Conservation (phyloP, 179 eudicot genomes). For the Carnegiea gigantea region DNA sequence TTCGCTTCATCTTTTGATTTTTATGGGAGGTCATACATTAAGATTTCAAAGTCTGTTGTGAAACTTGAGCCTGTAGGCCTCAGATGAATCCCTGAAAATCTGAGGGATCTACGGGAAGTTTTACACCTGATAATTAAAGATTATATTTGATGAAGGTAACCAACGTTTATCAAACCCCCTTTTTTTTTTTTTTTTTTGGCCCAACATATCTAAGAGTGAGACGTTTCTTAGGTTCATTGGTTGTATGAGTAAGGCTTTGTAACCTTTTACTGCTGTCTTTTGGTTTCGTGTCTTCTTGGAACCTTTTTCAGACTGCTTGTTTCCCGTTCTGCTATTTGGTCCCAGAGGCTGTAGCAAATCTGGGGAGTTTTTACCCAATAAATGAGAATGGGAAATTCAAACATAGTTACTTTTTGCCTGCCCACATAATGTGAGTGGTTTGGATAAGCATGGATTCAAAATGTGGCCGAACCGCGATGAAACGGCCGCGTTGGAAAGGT, state of each 20-base stretch:
- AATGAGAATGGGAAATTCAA: neutral
- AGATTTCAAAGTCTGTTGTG: neutral
- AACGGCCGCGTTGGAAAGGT: too few species aligned
- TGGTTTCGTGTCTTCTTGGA: neutral
- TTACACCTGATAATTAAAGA: neutral
- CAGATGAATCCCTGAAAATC: neutral
- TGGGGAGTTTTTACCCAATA: neutral
- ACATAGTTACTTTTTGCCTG: neutral
- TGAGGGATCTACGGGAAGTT: neutral
- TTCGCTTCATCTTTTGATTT: neutral
- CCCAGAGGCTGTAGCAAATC: neutral
- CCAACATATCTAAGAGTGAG: neutral
- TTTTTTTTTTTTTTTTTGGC: neutral
- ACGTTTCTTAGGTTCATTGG: neutral
- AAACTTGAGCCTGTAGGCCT: neutral
- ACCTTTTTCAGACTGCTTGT: neutral
- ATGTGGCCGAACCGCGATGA: too few species aligned
- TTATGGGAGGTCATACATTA: neutral
- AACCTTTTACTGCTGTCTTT: neutral
- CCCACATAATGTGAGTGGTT: neutral
- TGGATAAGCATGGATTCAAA: too few species aligned
- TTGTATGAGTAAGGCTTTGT: neutral
- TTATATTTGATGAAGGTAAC: neutral
- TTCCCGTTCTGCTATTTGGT: neutral
- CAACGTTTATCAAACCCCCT: neutral